phyloP scores from a whole-genome alignment of 257 asterid species.

The Solanum pennellii region DNA sequence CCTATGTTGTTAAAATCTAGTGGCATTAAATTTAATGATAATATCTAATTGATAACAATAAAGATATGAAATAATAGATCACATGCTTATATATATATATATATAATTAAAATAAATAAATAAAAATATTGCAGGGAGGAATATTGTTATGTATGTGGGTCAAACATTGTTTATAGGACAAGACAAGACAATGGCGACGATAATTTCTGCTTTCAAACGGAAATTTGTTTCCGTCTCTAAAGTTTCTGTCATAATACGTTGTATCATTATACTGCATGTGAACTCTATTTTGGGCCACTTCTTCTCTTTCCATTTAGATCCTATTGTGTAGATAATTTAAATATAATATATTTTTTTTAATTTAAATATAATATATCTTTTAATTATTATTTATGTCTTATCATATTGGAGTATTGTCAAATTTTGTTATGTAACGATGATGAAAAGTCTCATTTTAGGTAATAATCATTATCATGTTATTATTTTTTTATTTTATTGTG shows the following conservation, averaged over 20 bases:
- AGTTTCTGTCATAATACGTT: background rate
- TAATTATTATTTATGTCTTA: too few relatives aligned
- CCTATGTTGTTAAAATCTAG: background rate
- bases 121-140: background rate
- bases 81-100: background rate
- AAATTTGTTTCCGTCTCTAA: background rate
- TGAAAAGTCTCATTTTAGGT: background rate
- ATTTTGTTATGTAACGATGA: too few relatives aligned
- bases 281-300: background rate
- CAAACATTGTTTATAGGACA: background rate
- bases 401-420: too few relatives aligned
- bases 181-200: background rate
- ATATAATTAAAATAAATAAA: too few relatives aligned
- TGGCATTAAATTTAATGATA: background rate
- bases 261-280: background rate
- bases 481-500: too few relatives aligned
- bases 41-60: too few relatives aligned
- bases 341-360: too few relatives aligned
- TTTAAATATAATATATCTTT: too few relatives aligned
- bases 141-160: background rate
- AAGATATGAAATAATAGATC: background rate
- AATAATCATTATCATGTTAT: background rate
- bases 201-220: background rate
- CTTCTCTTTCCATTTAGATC: background rate
- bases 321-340: too few relatives aligned